Percentiles rank a stretch among this genome's conserved stretches.
These are phyloP conservation scores for Phytopythium aichiense DNA, from an alignment of 352 stramenopile genomes.

Conservation along the genomic window DNA sequence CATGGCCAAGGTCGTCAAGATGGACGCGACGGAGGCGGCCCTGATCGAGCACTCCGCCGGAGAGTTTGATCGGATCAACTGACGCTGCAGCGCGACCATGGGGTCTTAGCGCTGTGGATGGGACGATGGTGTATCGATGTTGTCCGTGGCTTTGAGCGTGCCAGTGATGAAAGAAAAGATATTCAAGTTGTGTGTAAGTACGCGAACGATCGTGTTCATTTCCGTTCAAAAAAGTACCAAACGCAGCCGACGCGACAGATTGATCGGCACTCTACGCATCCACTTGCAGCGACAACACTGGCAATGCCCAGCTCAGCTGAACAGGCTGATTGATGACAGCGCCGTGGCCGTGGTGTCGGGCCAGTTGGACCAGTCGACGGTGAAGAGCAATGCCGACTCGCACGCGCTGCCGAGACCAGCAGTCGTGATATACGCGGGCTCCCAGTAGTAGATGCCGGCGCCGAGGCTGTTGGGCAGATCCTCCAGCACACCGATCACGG, in stretches of 20 bases:
- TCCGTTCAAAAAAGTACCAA: too few relatives aligned
- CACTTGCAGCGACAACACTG: neutral
- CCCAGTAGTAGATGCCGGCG: conserved; percentile 32
- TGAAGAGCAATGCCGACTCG: conserved; percentile 24
- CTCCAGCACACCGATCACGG: conserved; percentile 21
- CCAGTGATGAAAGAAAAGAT: too few relatives aligned
- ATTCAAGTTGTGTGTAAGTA: too few relatives aligned
- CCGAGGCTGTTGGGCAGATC: conserved; percentile 18
- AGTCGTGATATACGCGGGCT: conserved; percentile 24
- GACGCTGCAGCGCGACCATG: neutral
- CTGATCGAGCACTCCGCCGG: conserved; percentile 22
- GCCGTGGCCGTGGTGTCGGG: conserved; percentile 19
- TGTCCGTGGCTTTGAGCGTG: neutral
- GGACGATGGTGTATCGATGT: neutral
- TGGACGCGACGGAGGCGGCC: conserved; percentile 18
- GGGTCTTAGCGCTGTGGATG: neutral
- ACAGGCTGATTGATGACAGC: conserved; percentile 22
- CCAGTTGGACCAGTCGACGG: conserved; percentile 24
- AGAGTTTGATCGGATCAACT: conserved; percentile 13
- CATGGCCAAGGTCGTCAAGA: conserved; percentile 29
- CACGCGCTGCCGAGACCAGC: conserved; percentile 23
- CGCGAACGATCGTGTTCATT: too few relatives aligned
- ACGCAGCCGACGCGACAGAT: neutral
- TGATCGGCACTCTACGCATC: neutral
- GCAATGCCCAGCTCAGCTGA: neutral